These are phyloP conservation scores for Eucalyptus tenuipes DNA, from an alignment of 345 rosid species.

Conservation along the genomic window DNA sequence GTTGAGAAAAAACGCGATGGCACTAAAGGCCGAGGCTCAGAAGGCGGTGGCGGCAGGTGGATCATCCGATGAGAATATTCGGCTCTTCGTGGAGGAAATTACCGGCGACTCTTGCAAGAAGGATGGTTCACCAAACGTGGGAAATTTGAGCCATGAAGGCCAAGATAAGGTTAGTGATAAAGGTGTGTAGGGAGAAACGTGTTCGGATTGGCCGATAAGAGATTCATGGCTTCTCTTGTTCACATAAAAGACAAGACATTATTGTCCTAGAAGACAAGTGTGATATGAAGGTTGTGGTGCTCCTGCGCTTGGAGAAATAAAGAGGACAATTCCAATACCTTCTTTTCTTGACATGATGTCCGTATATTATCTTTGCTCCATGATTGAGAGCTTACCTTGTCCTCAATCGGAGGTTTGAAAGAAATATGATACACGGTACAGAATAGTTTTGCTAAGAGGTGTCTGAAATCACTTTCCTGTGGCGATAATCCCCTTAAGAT, in stretches of 20 bases:
- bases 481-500: not conserved
- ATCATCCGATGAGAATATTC: constrained; percentile 47
- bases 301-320: not conserved
- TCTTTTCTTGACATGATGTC: not conserved
- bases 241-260: not conserved
- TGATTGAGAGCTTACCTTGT: not conserved
- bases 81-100: constrained; percentile 48
- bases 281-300: not conserved
- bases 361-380: not conserved
- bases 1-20: constrained; percentile 41
- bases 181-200: not conserved
- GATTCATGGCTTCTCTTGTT: not conserved
- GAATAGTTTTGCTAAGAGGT: not conserved
- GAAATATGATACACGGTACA: not conserved
- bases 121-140: not conserved
- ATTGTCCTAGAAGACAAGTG: not conserved
- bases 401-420: not conserved
- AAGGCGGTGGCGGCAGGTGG: constrained; percentile 65
- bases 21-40: constrained; percentile 45
- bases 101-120: not conserved
- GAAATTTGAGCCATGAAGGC: not conserved
- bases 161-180: not conserved
- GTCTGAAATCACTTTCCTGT: not conserved
- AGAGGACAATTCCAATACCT: not conserved
- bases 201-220: not conserved